Evolutionary conservation across 352 stramenopile genomes (phyloP), one percentile per base, ranked within the genome.

Genomic region (Globisporangium uncinulatum): DNA sequence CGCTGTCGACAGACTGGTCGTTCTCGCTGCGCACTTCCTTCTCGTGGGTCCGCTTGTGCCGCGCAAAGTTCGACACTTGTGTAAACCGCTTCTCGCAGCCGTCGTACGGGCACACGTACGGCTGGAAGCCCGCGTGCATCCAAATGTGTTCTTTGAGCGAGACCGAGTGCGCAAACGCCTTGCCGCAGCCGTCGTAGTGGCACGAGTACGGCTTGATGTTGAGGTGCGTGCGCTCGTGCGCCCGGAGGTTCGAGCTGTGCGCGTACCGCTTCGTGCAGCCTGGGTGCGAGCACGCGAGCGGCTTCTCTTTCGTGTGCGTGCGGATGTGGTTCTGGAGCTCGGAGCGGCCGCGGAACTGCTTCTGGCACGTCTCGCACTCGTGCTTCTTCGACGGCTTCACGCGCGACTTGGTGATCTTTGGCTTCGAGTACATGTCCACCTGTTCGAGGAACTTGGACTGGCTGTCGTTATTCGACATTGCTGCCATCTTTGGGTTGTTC

Each of bases 101-200:
- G 54, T 89, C 77, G 45, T 89, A 95, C 31, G 83, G 88, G 84
- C 89, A 97, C 57, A 94, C 81, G 67, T 95, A 97, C 24, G 89
- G 89, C 66, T 96, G 86, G 63, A 95, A 88, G 31, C 85, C 86
- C 0, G 83, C 87, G 60, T 97, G 89, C 72, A 94, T 95, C 77
- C 88, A 93, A 42, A 96, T 95, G 69, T 97, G 89, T 60, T 96
- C 92, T 57, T 93, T 96, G 15, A 97, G 69, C 50, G 91, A 97
- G 43, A 93, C 89, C 21, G 82, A 95, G 67, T 96, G 87, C 14
- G 87, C 87, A 53, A 97, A 97, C 37, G 72, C 87, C 73, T 95
- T 96, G 57, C 83, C 84, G 43, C 89, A 97, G 21, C 82, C 87
- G 57, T 90, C 79, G 55, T 93, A 95, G 62, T 92, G 89, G 61